Base-by-base conservation (phyloP, 192 early-diverging fungal species). In the Coemansia furcata region DNA sequence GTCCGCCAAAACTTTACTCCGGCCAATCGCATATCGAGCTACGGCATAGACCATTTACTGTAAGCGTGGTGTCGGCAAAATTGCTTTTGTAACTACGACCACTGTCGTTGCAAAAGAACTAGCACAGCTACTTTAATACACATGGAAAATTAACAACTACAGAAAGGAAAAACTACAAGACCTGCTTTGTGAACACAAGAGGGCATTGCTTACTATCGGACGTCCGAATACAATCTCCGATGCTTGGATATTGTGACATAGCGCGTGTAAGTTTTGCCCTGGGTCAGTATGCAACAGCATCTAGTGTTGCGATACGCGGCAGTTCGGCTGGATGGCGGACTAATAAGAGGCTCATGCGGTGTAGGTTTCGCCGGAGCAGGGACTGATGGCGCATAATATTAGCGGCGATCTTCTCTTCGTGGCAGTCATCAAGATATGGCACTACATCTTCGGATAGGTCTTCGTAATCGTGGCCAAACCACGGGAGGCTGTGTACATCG, bases 341-440 rank as follows among this genome's bases (percentile, higher is more conserved):
- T 15, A 63, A 33, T 17, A 70, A 30, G 29, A 64, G 49, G 32
- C 68, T 64, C 62, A 70, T 59, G 10, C 68, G 68, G 33, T 64
- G 62, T 42, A 70, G 10, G 38, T 70, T 39, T 46, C 68, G 43
- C 38, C 47, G 43, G 3, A 70, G 11, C 32, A 64, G 43, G 37
- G 75, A 72, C 49, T 68, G 66, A 36, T 54, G 66, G 6, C 78
- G 73, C 8, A 74, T 63, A 33, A 80, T 61, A 15, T 71, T 63
- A 4, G 72, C 78, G 2, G 73, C 73, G 15, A 80, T 68, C 33
- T 64, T 19, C 35, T 71, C 67, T 19, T 80, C 74, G 57, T 80
- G 58, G 39, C 65, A 57, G n/a, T 80, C 78, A 43, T 80, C 73
- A 19, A 80, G 33, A 33, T 72, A 80, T 12, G 78, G 73, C 39